Evolutionary conservation across 768 basidiomycete genomes (phyloP), one percentile per base, ranked within the genome.

Genomic region (Termitomyces sp.): DNA sequence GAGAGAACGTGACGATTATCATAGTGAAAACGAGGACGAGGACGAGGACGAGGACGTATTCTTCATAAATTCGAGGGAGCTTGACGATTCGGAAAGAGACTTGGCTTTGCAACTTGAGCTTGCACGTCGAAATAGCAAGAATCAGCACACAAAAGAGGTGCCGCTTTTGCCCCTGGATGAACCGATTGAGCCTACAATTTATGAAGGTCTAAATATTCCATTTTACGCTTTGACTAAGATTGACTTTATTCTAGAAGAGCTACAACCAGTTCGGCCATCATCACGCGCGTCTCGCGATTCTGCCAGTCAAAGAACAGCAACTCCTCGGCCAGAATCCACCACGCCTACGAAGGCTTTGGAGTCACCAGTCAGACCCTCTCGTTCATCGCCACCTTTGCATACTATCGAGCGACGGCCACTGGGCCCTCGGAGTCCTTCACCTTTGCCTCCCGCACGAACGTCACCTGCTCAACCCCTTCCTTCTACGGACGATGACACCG

Each of bases 101-200:
- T 75, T 96, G 54, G 80, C 86, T 22, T 77, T 83, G 74, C 86
- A 88, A 49, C 73, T 97, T 53, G 91, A 91, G 61, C 74, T 96
- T 50, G 94, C 94, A 6, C 77, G 91, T 59, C 81, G 82, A 63
- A 97, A 97, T 68, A 92, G 92, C 68, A 79, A 86, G 65, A 89
- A 80, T 68, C 92, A 93, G 63, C 80, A 82, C 58, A 79, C 76
- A 18, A 79, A 80, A 49, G 66, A 74, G 45, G 58, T 75, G 10
- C 63, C 70, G 46, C 63, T 74, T 46, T 61, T 80, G 54, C 65
- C 73, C 6, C 65, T 80, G 62, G 81, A 83, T 16, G 71, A 65
- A 30, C 76, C 81, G 3, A 66, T 79, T 16, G 86, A 87, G 62
- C 81, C 82, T 30, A 88, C 85, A 2, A 90, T 92, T 62, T 89